Percentiles rank a stretch among this genome's conserved stretches.
Conservation (phyloP, 441 rosid genomes). For the Rhodomyrtus psidioides region DNA sequence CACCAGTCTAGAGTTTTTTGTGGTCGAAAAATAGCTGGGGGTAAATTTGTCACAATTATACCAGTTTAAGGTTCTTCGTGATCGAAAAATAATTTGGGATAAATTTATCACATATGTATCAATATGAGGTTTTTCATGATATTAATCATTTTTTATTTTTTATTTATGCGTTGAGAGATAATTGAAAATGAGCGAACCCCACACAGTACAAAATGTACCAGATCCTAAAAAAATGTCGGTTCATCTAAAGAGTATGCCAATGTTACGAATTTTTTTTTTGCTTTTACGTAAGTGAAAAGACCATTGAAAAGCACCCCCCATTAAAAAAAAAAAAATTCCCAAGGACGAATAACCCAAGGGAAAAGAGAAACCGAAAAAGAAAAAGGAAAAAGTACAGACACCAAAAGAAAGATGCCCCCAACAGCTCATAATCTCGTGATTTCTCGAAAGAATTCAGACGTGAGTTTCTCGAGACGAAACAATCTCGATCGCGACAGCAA, state of each 20-base stretch:
- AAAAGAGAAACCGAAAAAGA: not conserved
- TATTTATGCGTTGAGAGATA: not conserved
- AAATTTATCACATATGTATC: no score
- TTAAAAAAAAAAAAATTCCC: not conserved
- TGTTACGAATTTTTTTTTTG: not conserved
- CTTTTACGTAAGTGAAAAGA: not conserved
- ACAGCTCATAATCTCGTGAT: not conserved
- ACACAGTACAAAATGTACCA: not conserved
- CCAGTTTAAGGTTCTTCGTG: no score
- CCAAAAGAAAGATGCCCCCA: not conserved
- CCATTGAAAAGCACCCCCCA: not conserved
- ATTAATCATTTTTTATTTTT: no score
- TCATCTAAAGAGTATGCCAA: not conserved
- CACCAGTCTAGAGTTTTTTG: no score
- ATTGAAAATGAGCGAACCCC: not conserved
- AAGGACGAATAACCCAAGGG: not conserved
- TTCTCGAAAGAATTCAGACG: not conserved
- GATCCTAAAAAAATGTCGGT: not conserved
- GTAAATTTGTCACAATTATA: no score
- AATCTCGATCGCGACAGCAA: not conserved
- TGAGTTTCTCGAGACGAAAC: not conserved
- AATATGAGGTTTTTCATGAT: no score
- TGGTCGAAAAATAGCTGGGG: no score
- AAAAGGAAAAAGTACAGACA: not conserved
- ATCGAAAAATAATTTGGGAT: no score